Evolutionary conservation across 2,329 filamentous ascomycete species (phyloP).

Genomic region (Alternaria gansuensis): DNA sequence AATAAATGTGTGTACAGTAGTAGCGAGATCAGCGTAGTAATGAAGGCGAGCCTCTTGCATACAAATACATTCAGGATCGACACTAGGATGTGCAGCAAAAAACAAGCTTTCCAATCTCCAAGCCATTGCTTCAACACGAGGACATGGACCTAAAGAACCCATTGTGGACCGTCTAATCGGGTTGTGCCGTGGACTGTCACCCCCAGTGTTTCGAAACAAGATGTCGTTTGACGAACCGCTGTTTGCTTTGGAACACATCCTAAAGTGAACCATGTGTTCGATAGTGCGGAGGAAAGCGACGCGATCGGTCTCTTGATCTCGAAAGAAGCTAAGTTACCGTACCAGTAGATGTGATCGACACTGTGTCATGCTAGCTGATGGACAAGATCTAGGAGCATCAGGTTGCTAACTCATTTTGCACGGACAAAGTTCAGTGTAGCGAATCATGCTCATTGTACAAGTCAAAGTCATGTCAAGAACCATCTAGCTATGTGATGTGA

Average conservation of each 20-base stretch:
- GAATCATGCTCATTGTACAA: not conserved
- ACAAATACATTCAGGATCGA: not conserved
- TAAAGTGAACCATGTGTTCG: not conserved
- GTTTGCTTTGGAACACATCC: not conserved
- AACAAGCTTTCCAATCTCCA: constrained; percentile 6
- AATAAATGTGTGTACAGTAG: no score
- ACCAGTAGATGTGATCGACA: constrained; percentile 3
- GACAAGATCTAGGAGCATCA: not conserved
- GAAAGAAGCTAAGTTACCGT: constrained; percentile 5
- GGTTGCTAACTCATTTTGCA: not conserved
- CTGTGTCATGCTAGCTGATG: not conserved
- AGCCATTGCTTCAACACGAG: not conserved
- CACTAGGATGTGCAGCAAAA: not conserved
- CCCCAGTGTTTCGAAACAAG: constrained; percentile 18
- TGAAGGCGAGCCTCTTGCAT: not conserved
- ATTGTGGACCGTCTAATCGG: not conserved
- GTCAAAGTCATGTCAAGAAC: not conserved
- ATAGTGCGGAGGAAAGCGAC: not conserved
- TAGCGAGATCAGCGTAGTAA: no score
- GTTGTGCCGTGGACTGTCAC: not conserved
- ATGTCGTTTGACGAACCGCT: not conserved
- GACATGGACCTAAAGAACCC: not conserved
- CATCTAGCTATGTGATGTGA: not conserved
- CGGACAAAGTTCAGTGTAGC: not conserved
- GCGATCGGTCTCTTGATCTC: not conserved